These are phyloP conservation scores for Epichloe sylvatica DNA, from an alignment of 2,329 filamentous ascomycete genomes.

Conservation along the genomic window DNA sequence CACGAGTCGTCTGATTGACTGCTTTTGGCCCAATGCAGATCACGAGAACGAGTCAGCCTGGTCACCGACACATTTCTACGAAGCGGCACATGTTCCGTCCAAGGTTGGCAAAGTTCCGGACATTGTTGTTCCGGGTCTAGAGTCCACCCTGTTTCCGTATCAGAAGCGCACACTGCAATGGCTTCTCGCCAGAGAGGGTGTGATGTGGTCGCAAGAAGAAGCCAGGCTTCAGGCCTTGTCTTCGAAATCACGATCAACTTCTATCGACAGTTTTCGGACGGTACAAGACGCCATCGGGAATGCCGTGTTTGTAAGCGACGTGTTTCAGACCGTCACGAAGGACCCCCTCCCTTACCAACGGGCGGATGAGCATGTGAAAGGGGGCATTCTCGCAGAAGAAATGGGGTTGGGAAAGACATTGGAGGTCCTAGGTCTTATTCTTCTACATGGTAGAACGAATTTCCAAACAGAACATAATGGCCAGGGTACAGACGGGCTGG, in stretches of 20 bases:
- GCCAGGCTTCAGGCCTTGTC: conserved; percentile 10
- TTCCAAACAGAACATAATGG: conserved; percentile 5
- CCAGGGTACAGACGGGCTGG: conserved; percentile 29
- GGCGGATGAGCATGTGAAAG: conserved; percentile 28
- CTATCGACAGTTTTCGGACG: conserved; percentile 18
- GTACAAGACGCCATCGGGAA: conserved; percentile 20
- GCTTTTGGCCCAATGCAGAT: conserved; percentile 17
- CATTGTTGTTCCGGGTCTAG: conserved; percentile 29
- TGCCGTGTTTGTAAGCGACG: conserved; percentile 43
- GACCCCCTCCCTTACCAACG: conserved; percentile 32
- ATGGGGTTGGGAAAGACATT: conserved; percentile 77
- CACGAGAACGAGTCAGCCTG: conserved; percentile 12
- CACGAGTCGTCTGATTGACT: conserved; percentile 24
- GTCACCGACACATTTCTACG: conserved; percentile 50
- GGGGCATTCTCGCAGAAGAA: conserved; percentile 63
- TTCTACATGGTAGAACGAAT: conserved; percentile 34
- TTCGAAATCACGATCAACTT: background rate
- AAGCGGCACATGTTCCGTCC: conserved; percentile 49
- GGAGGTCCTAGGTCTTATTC: conserved; percentile 58
- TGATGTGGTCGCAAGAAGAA: conserved; percentile 27
- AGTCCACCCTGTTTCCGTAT: conserved; percentile 52
- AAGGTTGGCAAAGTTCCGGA: conserved; percentile 25
- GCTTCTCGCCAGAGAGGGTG: conserved; percentile 53
- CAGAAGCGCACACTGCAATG: conserved; percentile 58
- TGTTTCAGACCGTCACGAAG: conserved; percentile 45